Conservation (phyloP, 2,329 filamentous ascomycete genomes). For the Parafenestella ontariensis region DNA sequence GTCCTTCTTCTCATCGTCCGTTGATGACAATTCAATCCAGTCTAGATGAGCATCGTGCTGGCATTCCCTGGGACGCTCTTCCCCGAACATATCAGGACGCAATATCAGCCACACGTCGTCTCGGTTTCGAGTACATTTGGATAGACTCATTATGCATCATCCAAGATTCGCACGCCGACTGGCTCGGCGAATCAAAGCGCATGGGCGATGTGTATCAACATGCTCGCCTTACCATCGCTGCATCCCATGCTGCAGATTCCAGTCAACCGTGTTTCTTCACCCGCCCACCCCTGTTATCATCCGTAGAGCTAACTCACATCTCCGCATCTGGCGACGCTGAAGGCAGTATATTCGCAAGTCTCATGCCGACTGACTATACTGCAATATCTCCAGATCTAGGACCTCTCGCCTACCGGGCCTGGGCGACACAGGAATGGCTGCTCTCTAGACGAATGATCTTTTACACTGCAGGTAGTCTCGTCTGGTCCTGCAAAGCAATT, state of each 20-base stretch:
- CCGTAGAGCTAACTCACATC: constrained; percentile 19
- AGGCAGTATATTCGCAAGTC: constrained; percentile 18
- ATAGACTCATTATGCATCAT: constrained; percentile 25
- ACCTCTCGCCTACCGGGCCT: constrained; percentile 21
- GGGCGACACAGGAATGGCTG: constrained; percentile 31
- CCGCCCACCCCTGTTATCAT: constrained; percentile 5
- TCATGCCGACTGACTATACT: constrained; percentile 17
- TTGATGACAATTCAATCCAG: constrained; percentile 26
- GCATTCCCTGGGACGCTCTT: constrained; percentile 10
- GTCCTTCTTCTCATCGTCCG: constrained; percentile 15
- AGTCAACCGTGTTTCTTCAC: constrained; percentile 23
- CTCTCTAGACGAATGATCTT: constrained; percentile 28
- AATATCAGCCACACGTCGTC: constrained; percentile 8
- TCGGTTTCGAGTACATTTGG: constrained; percentile 25
- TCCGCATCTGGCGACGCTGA: constrained; percentile 8
- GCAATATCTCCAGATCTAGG: constrained; percentile 7
- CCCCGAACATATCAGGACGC: constrained; percentile 22
- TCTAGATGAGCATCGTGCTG: constrained; percentile 14
- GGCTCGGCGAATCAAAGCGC: constrained; percentile 20
- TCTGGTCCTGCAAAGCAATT: constrained; percentile 30
- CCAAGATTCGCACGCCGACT: constrained; percentile 21
- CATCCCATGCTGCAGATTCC: constrained; percentile 23
- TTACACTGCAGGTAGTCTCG: constrained; percentile 22
- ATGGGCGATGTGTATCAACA: constrained; percentile 24
- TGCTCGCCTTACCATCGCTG: constrained; percentile 17